Evolutionary conservation across 768 basidiomycete genomes (phyloP).

Genomic region (Leccinum obscurum): DNA sequence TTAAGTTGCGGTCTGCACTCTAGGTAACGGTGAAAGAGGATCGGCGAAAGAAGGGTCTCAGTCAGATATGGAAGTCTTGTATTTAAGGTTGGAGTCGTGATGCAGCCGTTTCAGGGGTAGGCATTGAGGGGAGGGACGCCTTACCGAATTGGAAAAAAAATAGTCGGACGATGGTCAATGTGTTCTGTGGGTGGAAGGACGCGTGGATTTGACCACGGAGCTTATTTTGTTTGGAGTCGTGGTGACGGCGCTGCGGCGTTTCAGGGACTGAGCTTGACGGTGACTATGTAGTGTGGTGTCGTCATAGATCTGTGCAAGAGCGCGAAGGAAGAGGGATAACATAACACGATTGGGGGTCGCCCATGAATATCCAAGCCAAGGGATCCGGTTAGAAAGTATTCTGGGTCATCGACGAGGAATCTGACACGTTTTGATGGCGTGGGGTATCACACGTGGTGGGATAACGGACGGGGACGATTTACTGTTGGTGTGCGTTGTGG

Average conservation of each 20-base stretch:
- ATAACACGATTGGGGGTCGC: neutral
- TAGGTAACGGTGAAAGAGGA: slow-evolving; percentile 7
- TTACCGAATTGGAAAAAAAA: neutral
- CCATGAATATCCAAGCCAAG: neutral
- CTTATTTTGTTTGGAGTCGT: slow-evolving; percentile 18
- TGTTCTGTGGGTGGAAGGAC: slow-evolving; percentile 17
- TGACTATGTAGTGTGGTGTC: slow-evolving; percentile 8
- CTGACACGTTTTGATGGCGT: slow-evolving; percentile 28
- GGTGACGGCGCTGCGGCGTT: slow-evolving; percentile 28
- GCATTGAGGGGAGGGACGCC: neutral
- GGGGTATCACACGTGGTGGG: slow-evolving; percentile 18
- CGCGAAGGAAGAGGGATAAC: neutral
- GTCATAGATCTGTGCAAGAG: slow-evolving; percentile 3
- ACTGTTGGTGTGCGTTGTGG: neutral
- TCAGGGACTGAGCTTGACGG: slow-evolving; percentile 18
- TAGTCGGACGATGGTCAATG: slow-evolving; percentile 17
- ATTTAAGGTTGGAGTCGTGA: slow-evolving; percentile 5
- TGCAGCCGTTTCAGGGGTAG: neutral
- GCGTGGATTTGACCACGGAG: slow-evolving; percentile 15
- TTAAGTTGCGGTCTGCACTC: slow-evolving; percentile 15
- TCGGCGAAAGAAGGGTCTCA: neutral
- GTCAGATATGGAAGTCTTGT: slow-evolving; percentile 5
- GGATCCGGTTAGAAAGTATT: neutral
- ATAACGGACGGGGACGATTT: neutral
- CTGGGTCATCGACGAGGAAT: slow-evolving; percentile 4